Base-by-base conservation (phyloP, 2,329 filamentous ascomycete genomes). In the Dichotomopilus funicola region DNA sequence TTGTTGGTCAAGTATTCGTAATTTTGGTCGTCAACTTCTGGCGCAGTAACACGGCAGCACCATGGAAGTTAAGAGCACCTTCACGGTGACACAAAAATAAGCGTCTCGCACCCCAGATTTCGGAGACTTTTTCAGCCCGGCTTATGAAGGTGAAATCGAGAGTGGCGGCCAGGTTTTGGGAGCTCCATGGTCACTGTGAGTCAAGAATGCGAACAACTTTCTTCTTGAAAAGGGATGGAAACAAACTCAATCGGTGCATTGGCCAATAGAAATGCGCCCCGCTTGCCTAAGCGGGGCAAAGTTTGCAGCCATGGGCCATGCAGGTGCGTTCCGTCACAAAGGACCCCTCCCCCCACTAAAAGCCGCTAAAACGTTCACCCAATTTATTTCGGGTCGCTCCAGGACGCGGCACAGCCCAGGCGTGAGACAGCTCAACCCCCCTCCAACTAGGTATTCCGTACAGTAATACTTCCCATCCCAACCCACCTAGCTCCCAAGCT, bases 101-200 rank as follows among this genome's bases (percentile, higher is more conserved):
- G 19, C 19, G 19, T 27, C 19, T 27, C 19, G 19, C 19, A 27
- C 19, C 19, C 19, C 19, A 27, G 19, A 42, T 7, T 12, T 42
- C 40, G 6, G 34, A 13, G 11, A 43, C 27, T 13, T 44, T 49
- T 53, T 52, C 57, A 56, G 11, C 49, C 51, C 11, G 57, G 57
- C 44, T 49, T 54, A 56, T 41, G 31, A 45, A 49, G 37, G 42
- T 19, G 35, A 19, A 33, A 13, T 50, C 42, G 34, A 40, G 5
- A 46, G 34, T 19, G 36, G 50, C 47, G 46, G 51, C 12, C 34
- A 44, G 51, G 49, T 52, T 37, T 43, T 8, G 38, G 27, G 27
- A 9, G 19, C 49, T 40, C 37, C 57, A 59, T 57, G 42, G 44
- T 38, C 44, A 38, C 50, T 43, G 56, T 61, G 56, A 57, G 51